phyloP scores from a whole-genome alignment of 2,329 filamentous ascomycete species.

The Tolypocladium ophioglossoides region DNA sequence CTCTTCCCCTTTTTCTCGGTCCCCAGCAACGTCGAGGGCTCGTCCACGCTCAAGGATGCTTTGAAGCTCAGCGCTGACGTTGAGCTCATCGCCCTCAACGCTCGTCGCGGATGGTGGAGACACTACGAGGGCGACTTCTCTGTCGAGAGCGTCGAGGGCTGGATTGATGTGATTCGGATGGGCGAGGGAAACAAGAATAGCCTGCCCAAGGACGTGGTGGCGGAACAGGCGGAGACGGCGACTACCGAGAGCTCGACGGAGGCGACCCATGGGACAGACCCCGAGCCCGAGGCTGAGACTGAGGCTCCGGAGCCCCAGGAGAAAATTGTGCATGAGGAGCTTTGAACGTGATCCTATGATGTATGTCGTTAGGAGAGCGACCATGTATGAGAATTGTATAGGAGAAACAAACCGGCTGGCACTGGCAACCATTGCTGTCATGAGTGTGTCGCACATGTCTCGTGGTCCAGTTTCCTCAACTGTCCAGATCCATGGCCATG shows the following conservation, averaged over 20 bases:
- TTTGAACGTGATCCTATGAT: slow-evolving; percentile 21
- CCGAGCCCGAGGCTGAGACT: slow-evolving; percentile 16
- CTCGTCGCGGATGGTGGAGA: slow-evolving; percentile 78
- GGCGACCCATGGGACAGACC: slow-evolving; percentile 8
- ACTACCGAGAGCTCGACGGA: slow-evolving; percentile 4
- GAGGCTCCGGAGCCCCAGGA: slow-evolving; percentile 17
- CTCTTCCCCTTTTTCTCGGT: slow-evolving; percentile 80
- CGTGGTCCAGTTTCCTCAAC: not conserved
- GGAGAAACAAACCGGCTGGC: not conserved
- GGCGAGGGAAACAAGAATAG: slow-evolving; percentile 75
- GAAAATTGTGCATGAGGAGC: slow-evolving; percentile 34
- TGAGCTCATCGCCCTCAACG: slow-evolving; percentile 75
- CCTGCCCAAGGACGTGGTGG: slow-evolving; percentile 52
- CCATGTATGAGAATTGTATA: not conserved
- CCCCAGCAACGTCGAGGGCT: slow-evolving; percentile 34
- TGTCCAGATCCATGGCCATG: slow-evolving; percentile 41
- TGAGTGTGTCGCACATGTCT: not conserved
- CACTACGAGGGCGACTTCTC: slow-evolving; percentile 55
- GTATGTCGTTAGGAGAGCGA: not conserved
- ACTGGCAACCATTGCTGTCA: not conserved
- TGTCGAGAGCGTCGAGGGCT: slow-evolving; percentile 58
- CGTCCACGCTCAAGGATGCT: slow-evolving; percentile 29
- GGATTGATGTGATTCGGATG: slow-evolving; percentile 86
- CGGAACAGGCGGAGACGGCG: slow-evolving; percentile 26
- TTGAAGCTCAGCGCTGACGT: slow-evolving; percentile 53